These are phyloP conservation scores for Apiospora marii DNA, from an alignment of 2,329 filamentous ascomycete genomes.

Conservation along the genomic window DNA sequence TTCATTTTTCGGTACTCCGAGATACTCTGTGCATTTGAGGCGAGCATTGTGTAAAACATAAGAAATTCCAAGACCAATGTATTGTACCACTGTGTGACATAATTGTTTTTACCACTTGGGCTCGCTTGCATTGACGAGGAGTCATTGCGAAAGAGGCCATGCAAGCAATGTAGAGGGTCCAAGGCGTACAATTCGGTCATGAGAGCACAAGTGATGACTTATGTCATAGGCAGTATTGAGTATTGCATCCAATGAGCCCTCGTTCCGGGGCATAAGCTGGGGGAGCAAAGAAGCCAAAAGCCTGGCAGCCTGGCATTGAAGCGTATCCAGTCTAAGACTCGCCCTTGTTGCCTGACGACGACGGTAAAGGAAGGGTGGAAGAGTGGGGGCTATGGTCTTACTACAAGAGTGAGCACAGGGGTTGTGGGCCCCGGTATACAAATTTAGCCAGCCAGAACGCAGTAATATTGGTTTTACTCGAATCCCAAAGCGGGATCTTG, in stretches of 20 bases:
- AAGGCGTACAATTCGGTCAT: background rate
- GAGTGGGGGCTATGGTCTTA: constrained; percentile 11
- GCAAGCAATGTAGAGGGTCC: background rate
- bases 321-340: background rate
- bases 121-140: background rate
- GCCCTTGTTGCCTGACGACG: background rate
- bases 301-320: background rate
- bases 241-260: background rate
- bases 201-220: background rate
- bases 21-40: too few relatives aligned
- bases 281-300: background rate
- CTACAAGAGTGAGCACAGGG: background rate
- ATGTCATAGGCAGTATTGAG: background rate
- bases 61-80: background rate
- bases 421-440: background rate
- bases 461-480: background rate
- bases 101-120: background rate
- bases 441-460: background rate
- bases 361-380: background rate
- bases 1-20: too few relatives aligned
- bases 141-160: background rate
- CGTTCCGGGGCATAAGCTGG: background rate
- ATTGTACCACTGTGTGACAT: background rate
- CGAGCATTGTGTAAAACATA: background rate
- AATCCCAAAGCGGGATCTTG: background rate